Conservation (phyloP, 306 rosid genomes). For the Phaseolus lunatus region DNA sequence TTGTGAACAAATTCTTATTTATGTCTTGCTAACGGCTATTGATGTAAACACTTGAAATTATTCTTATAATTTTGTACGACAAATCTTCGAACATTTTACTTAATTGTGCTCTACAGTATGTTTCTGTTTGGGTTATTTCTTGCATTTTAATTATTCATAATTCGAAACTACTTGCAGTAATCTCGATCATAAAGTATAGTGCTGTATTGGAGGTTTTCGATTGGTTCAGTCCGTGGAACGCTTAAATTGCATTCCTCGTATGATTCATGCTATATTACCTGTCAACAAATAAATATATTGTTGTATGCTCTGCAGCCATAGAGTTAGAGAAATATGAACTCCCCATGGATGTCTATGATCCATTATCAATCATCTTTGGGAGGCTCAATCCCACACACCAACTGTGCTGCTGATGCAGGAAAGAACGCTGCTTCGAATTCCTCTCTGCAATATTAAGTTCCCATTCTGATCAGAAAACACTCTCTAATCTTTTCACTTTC, state of each 20-base stretch:
- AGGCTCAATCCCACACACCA: constrained; percentile 54
- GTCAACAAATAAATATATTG: neutral
- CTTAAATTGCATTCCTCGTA: no score
- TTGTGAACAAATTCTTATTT: neutral
- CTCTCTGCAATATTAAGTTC: constrained; percentile 59
- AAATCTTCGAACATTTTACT: neutral
- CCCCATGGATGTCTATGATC: constrained; percentile 56
- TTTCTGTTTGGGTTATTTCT: neutral
- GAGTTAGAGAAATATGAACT: constrained; percentile 14
- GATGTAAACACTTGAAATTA: constrained; percentile 23
- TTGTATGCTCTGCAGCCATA: neutral
- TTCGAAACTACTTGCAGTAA: neutral
- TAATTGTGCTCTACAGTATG: constrained; percentile 2
- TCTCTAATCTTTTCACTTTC: constrained; percentile 48
- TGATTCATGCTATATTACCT: no score
- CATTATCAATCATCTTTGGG: constrained; percentile 56
- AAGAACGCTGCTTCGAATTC: constrained; percentile 55
- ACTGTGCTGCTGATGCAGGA: constrained; percentile 65
- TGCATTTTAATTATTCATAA: neutral
- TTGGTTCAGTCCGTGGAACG: no score
- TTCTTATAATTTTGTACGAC: neutral
- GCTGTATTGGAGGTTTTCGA: neutral
- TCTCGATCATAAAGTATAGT: neutral
- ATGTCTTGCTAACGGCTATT: constrained; percentile 4
- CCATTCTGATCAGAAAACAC: constrained; percentile 69